phyloP scores from a whole-genome alignment of 352 stramenopile species.

The Phytophthora syringae region DNA sequence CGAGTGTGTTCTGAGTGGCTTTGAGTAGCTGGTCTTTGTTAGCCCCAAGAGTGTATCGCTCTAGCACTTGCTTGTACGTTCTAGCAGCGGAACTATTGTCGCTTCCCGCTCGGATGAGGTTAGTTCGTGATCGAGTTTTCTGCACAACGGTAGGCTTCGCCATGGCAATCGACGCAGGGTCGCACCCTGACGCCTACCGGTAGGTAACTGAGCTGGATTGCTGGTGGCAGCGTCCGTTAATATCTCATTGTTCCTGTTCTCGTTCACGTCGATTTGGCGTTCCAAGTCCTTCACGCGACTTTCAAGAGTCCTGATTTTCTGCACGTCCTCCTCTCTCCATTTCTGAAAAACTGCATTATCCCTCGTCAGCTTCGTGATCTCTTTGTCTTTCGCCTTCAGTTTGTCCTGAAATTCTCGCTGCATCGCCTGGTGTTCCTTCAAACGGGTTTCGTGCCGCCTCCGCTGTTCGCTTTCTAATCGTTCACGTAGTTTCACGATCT shows the following conservation, averaged over 20 bases:
- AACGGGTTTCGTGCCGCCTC: conserved; percentile 48
- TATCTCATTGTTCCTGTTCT: neutral
- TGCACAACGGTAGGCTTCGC: neutral
- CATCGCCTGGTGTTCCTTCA: conserved; percentile 65
- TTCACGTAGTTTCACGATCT: conserved; percentile 63
- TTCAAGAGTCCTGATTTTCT: conserved; percentile 61
- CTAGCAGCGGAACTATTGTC: conserved; percentile 6
- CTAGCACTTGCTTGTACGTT: conserved; percentile 48
- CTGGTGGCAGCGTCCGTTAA: neutral
- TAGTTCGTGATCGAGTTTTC: conserved; percentile 32
- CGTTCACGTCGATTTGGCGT: conserved; percentile 3
- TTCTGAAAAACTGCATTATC: conserved; percentile 71
- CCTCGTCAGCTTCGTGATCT: conserved; percentile 53
- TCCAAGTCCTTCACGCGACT: conserved; percentile 53
- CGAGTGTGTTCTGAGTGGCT: neutral
- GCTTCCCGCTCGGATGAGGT: conserved; percentile 15
- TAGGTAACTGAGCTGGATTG: neutral
- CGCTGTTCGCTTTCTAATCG: conserved; percentile 57
- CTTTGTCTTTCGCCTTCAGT: conserved; percentile 69
- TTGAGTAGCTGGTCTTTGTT: conserved; percentile 20
- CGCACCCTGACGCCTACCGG: conserved; percentile 10
- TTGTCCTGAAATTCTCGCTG: conserved; percentile 57
- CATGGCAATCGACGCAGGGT: conserved; percentile 1
- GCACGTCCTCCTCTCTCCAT: conserved; percentile 65
- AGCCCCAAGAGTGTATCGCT: conserved; percentile 42